These are phyloP conservation scores for Phytophthora macrochlamydospora DNA, from an alignment of 352 stramenopile species.

Conservation along the genomic window DNA sequence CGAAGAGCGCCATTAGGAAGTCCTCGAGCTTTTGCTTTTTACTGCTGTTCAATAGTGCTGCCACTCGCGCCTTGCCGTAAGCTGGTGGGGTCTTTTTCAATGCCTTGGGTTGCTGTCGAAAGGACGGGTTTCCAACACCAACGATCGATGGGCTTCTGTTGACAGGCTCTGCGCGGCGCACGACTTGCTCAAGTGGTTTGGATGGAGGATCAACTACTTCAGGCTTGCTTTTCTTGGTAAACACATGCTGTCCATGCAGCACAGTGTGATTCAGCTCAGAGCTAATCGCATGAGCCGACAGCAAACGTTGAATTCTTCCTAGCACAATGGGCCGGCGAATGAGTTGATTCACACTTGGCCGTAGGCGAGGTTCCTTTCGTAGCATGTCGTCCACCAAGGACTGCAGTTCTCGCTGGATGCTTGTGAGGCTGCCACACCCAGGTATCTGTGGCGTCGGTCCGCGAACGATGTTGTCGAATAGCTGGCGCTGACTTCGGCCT, in stretches of 20 bases:
- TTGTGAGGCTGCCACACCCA: constrained; percentile 13
- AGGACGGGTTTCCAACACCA: constrained; percentile 8
- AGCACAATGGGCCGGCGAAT: constrained; percentile 62
- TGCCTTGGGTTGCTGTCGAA: constrained; percentile 1
- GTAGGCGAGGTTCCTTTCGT: constrained; percentile 57
- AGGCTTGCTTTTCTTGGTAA: constrained; percentile 35
- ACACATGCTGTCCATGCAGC: constrained; percentile 74
- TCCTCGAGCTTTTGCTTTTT: constrained; percentile 16
- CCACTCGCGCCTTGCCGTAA: constrained; percentile 12
- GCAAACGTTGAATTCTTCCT: constrained; percentile 66
- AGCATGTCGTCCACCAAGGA: constrained; percentile 63
- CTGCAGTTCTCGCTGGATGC: constrained; percentile 29
- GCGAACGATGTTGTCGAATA: constrained; percentile 77
- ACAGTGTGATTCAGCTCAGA: constrained; percentile 77
- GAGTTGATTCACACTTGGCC: constrained; percentile 69
- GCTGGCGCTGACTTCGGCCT: constrained; percentile 73
- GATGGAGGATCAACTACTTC: constrained; percentile 5
- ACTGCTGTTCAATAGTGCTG: constrained; percentile 20
- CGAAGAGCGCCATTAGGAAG: constrained; percentile 12
- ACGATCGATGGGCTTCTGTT: background rate
- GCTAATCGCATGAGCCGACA: constrained; percentile 54
- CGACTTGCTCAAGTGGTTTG: constrained; percentile 4
- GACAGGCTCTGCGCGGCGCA: constrained; percentile 17
- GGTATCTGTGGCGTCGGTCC: constrained; percentile 21
- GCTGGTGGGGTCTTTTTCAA: constrained; percentile 6